phyloP scores from a whole-genome alignment of 345 rosid genomes.

The Arabis alpina region DNA sequence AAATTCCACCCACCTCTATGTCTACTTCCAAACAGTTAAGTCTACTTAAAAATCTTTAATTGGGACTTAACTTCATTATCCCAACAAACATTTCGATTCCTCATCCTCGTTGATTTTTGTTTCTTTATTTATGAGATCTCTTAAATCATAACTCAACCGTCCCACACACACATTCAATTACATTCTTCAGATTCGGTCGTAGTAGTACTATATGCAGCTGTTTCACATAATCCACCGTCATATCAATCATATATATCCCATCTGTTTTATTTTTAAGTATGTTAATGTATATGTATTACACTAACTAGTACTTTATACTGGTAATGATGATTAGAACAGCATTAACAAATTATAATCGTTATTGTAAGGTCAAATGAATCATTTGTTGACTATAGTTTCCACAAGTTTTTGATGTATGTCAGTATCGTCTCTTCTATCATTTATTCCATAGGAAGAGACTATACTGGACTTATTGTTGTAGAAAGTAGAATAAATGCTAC shows the following conservation, averaged over 20 bases:
- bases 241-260: neutral
- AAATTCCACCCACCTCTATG: slow-evolving; percentile 44
- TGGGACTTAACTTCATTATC: slow-evolving; percentile 36
- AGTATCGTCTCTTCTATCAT: too few species aligned
- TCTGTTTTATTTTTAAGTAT: neutral
- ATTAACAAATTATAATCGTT: neutral
- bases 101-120: slow-evolving; percentile 25
- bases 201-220: slow-evolving; percentile 17
- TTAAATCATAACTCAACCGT: slow-evolving; percentile 37
- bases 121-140: slow-evolving; percentile 16
- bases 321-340: neutral
- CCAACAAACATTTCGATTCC: slow-evolving; percentile 26
- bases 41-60: slow-evolving; percentile 27
- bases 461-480: too few species aligned
- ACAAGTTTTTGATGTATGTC: too few species aligned
- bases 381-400: too few species aligned
- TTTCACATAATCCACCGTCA: slow-evolving; percentile 10
- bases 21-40: slow-evolving; percentile 38
- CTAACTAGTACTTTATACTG: neutral
- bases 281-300: neutral
- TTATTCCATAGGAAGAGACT: too few species aligned
- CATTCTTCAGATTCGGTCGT: slow-evolving; percentile 34
- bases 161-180: slow-evolving; percentile 23
- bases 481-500: too few species aligned
- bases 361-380: neutral